These are phyloP conservation scores for Solanum ahanhuiri DNA, from an alignment of 257 asterid genomes.

Conservation along the genomic window DNA sequence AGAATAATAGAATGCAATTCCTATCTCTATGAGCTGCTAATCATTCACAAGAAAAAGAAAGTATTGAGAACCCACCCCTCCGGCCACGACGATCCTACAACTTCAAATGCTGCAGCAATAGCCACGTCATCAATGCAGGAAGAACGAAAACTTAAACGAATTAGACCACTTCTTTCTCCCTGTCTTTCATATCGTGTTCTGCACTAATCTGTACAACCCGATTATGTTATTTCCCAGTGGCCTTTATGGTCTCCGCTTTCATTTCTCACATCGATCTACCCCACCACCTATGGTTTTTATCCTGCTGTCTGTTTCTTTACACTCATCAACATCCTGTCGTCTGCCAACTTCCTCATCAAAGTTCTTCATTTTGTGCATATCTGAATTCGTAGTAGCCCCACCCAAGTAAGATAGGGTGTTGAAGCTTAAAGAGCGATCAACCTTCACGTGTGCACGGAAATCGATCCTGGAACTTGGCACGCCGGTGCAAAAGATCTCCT, in stretches of 20 bases:
- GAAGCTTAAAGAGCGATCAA: not conserved
- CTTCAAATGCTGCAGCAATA: not conserved
- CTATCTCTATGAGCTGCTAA: not conserved
- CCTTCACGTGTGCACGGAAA: conserved; percentile 17
- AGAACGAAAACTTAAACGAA: not conserved
- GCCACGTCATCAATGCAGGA: not conserved
- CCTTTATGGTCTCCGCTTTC: conserved; percentile 11
- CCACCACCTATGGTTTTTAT: conserved; percentile 15
- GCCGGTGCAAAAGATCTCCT: conserved; percentile 27
- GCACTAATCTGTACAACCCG: not conserved
- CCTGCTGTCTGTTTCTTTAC: conserved; percentile 17
- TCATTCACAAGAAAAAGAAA: not conserved
- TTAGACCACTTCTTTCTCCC: conserved; percentile 2
- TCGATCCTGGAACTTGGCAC: conserved; percentile 22
- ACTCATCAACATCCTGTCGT: conserved; percentile 12
- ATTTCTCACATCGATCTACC: conserved; percentile 23
- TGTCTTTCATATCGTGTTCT: conserved; percentile 3
- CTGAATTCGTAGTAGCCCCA: conserved; percentile 3
- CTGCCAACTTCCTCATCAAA: conserved; percentile 23
- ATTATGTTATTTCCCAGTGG: conserved; percentile 7
- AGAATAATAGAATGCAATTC: not conserved
- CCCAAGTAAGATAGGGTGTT: conserved; percentile 4
- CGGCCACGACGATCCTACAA: not conserved
- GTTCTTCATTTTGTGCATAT: conserved; percentile 5
- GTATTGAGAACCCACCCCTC: not conserved